Evolutionary conservation across 2,329 filamentous ascomycete species (phyloP).

Genomic region (Colletotrichum destructivum): DNA sequence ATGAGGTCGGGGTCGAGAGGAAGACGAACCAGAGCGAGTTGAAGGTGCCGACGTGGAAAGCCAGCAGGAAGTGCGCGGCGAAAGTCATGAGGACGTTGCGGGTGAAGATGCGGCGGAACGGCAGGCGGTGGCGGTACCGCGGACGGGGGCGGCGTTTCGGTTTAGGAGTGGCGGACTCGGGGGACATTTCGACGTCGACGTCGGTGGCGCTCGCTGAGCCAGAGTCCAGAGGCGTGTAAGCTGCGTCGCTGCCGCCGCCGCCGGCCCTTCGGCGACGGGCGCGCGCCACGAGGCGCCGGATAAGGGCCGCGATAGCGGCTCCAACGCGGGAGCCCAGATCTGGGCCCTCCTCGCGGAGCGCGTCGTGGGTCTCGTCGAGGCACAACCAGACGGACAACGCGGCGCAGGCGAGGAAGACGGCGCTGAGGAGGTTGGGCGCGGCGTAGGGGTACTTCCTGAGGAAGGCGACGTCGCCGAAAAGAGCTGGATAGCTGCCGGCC

Average conservation of each 20-base stretch:
- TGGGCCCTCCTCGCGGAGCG: constrained; percentile 54
- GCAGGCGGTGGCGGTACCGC: constrained; percentile 63
- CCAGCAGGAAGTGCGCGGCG: constrained; percentile 77
- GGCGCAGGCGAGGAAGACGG: constrained; percentile 61
- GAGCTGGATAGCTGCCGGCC: constrained; percentile 69
- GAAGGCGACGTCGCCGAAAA: constrained; percentile 64
- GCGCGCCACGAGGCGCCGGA: constrained; percentile 47
- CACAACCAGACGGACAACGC: constrained; percentile 63
- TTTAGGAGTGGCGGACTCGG: constrained; percentile 40
- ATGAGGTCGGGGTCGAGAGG: constrained; percentile 73
- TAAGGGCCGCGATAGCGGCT: constrained; percentile 49
- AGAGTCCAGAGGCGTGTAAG: constrained; percentile 54
- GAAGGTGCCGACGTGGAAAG: constrained; percentile 82
- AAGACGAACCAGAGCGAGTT: constrained; percentile 84
- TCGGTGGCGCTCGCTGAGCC: constrained; percentile 46
- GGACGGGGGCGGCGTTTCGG: constrained; percentile 44
- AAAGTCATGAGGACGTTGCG: constrained; percentile 69
- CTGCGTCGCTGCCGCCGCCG: constrained; percentile 30
- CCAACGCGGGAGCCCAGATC: constrained; percentile 62
- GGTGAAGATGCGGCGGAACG: constrained; percentile 70
- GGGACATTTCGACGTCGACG: constrained; percentile 50
- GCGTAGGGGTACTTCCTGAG: constrained; percentile 68
- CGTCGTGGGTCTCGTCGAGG: constrained; percentile 68
- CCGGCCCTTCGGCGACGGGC: constrained; percentile 11
- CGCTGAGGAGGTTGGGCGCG: constrained; percentile 68